Evolutionary conservation across 2,329 filamentous ascomycete genomes (phyloP), one percentile per base, ranked within the genome.

Genomic region (Exophiala sideris): DNA sequence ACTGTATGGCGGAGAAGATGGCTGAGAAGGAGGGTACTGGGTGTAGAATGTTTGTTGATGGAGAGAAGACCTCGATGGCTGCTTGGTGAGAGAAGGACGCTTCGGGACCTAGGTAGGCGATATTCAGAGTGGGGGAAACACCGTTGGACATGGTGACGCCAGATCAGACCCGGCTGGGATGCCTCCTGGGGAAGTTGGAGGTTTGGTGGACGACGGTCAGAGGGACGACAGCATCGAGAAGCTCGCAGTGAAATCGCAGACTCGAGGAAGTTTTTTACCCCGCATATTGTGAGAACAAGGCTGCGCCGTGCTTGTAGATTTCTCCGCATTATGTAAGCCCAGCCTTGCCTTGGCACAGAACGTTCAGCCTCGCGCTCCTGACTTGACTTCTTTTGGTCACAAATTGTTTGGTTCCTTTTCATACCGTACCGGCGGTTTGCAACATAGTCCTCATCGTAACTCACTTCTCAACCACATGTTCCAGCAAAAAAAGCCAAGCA

Each of bases 1-100:
- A 71, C 50, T 83, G 72, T 2, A 82, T 73, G 35, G 81, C 81
- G 79, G 84, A 66, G 36, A 62, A 61, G 42, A 67, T 60, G 50
- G 46, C 41, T 39, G 54, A 41, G 54, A 58, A 60, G n/a, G 60
- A 54, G 10, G 54, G 50, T 39, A 56, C 50, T 9, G 58, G 54
- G 45, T 52, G 42, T 45, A 60, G 44, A 32, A 42, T 45, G 50
- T 54, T 56, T 42, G 66, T 47, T n/a, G 49, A 48, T 5, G 50
- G 32, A 21, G 47, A 39, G 36, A 60, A 61, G 21, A 59, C 56
- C 47, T 50, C 57, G 48, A 59, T 48, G 16, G 57, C 55, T 65
- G 86, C 85, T 78, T 87, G 84, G 68, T 88, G 85, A 24, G 85
- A 87, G 66, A 87, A 88, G 33, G 84, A 86, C 20, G 82, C 82